These are phyloP conservation scores for Cladobotryum protrusum DNA, from an alignment of 2,329 filamentous ascomycete genomes.

Conservation along the genomic window DNA sequence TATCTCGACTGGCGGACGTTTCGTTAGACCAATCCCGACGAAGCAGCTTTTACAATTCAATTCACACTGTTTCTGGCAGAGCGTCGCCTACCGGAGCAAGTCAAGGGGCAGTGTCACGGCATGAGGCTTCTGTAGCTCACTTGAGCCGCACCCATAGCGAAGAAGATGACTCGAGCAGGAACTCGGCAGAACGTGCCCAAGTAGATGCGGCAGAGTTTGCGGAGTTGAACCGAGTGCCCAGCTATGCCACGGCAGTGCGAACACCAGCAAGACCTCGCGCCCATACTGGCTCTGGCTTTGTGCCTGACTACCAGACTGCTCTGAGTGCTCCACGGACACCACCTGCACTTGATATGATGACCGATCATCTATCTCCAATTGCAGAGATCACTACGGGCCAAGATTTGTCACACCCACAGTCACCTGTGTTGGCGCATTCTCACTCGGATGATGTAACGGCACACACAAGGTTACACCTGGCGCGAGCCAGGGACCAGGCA, in stretches of 20 bases:
- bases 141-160: conserved; percentile 50
- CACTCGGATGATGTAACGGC: conserved; percentile 7
- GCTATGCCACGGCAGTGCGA: conserved; percentile 67
- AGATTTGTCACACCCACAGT: not conserved
- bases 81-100: conserved; percentile 36
- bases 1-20: conserved; percentile 64
- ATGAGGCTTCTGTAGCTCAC: conserved; percentile 38
- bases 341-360: conserved; percentile 27
- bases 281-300: conserved; percentile 40
- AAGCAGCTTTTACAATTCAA: conserved; percentile 41
- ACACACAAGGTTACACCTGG: conserved; percentile 27
- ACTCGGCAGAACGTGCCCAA: conserved; percentile 52
- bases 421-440: conserved; percentile 2
- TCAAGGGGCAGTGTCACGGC: conserved; percentile 31
- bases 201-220: conserved; percentile 55
- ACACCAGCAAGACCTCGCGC: conserved; percentile 52
- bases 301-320: conserved; percentile 64
- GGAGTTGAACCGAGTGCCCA: conserved; percentile 66
- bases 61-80: conserved; percentile 38
- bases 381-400: conserved; percentile 23
- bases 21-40: conserved; percentile 43
- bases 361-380: conserved; percentile 27
- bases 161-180: conserved; percentile 45
- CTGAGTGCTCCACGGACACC: conserved; percentile 47
- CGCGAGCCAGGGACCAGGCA: conserved; percentile 31